Evolutionary conservation across 208 protist genomes (phyloP), one percentile per base, ranked within the genome.

Genomic region (Leishmania aethiopica): DNA sequence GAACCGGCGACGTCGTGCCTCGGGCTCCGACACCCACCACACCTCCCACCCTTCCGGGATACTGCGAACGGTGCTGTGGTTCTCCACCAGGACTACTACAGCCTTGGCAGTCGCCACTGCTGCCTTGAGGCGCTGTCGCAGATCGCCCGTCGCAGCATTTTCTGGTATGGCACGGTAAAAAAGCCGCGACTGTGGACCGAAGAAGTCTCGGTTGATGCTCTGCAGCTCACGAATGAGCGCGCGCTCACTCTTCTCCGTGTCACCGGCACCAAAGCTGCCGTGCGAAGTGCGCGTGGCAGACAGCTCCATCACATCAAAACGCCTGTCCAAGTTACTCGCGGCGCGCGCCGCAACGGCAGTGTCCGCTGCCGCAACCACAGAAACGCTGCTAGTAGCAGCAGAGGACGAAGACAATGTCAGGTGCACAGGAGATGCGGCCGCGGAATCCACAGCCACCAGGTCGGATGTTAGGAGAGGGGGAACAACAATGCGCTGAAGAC

Each of bases 21-120:
- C 93, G n/a, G 90, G 84, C 22, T 78, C 78, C 3, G 92, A 94
- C 0, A 91, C 83, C 92, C 92, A 96, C 92, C 92, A 96, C 59
- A 96, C 86, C 78, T 96, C 92, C 55, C 88, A 92, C 19, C 88
- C 89, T 11, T 79, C 70, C 1, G 87, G 89, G 75, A 87, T 83
- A 57, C 79, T 83, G 35, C 69, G 55, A 32, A 81, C 67, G 15
- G 66, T 81, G 17, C 28, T 35, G 70, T 87, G 79, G 32, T 45
- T 51, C 55, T 82, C 84, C 40, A 42, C 85, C 32, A 86, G 42
- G 57, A 86, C 83, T 62, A 86, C 75, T 13, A 83, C 83, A 8
- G 86, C 70, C 62, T 70, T 75, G 13, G 86, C 81, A 15, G 83
- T 76, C 51, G 76, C 62, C 42, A 89, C 86, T 1, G 86, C 86